Percentiles rank a stretch among this genome's conserved stretches.
These are phyloP conservation scores for Pelargonium fulgidum DNA, from an alignment of 441 rosid genomes.

Conservation along the genomic window DNA sequence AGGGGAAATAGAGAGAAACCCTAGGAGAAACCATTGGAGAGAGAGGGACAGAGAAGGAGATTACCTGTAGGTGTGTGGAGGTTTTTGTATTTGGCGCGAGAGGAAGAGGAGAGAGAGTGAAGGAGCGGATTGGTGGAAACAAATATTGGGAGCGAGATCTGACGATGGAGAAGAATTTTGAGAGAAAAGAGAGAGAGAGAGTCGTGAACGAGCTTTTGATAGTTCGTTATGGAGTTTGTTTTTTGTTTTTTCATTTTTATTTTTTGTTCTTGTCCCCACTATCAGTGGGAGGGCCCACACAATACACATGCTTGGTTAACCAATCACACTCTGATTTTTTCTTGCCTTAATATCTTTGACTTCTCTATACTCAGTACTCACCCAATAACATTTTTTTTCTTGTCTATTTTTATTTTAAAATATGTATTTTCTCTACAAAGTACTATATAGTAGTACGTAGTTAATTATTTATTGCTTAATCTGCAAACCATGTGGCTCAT, in stretches of 20 bases:
- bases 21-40: neutral
- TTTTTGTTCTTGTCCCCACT: neutral
- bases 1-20: neutral
- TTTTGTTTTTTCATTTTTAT: too few species aligned
- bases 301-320: neutral
- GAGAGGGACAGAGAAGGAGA: neutral
- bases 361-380: too few species aligned
- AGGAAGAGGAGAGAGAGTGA: conserved; percentile 6
- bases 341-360: too few species aligned
- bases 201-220: neutral
- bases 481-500: too few species aligned
- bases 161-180: conserved; percentile 42
- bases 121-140: conserved; percentile 20
- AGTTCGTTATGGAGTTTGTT: neutral
- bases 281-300: neutral
- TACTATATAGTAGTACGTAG: too few species aligned
- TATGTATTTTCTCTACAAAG: too few species aligned
- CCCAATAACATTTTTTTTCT: too few species aligned
- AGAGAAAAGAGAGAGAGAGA: conserved; percentile 6
- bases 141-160: conserved; percentile 22
- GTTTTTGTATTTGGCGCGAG: conserved; percentile 38
- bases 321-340: neutral
- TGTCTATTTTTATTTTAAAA: too few species aligned
- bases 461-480: too few species aligned
- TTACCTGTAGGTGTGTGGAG: neutral